phyloP scores from a whole-genome alignment of 805 yeast genomes.

The Yamadazyma sp. region DNA sequence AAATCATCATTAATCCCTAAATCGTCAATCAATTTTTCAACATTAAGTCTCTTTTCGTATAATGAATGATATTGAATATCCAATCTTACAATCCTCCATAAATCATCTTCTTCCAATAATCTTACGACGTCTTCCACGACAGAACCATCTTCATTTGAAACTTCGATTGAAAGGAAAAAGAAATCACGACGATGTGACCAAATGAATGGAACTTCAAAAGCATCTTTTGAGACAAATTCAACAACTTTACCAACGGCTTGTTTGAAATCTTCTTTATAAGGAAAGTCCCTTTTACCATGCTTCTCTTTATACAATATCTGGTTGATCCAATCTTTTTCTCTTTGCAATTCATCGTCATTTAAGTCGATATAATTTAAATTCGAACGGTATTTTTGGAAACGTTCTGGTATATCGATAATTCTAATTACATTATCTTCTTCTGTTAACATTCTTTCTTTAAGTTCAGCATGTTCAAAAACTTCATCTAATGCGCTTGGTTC shows the following conservation, averaged over 20 bases:
- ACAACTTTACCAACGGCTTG: constrained; percentile 69
- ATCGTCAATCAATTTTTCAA: constrained; percentile 52
- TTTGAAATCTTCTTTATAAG: constrained; percentile 51
- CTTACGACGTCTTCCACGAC: constrained; percentile 41
- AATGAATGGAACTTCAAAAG: constrained; percentile 89
- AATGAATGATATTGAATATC: constrained; percentile 89
- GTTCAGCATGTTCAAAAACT: constrained; percentile 91
- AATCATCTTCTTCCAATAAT: constrained; percentile 71
- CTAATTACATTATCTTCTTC: constrained; percentile 89
- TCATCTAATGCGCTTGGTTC: constrained; percentile 69
- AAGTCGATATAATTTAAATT: constrained; percentile 67
- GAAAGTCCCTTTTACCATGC: constrained; percentile 36
- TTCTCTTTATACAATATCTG: constrained; percentile 60
- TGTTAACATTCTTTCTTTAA: constrained; percentile 86
- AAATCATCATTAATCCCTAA: constrained; percentile 56
- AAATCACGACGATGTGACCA: constrained; percentile 96
- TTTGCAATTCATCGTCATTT: constrained; percentile 61
- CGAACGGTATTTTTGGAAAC: constrained; percentile 76
- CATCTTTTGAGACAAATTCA: constrained; percentile 70
- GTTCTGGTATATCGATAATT: constrained; percentile 85
- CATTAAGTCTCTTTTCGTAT: constrained; percentile 65
- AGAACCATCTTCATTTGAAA: constrained; percentile 35
- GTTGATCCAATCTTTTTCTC: constrained; percentile 82
- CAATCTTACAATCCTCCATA: constrained; percentile 85
- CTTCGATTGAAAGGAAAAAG: constrained; percentile 55